phyloP scores from a whole-genome alignment of 805 yeast genomes.

The Candida anglica region DNA sequence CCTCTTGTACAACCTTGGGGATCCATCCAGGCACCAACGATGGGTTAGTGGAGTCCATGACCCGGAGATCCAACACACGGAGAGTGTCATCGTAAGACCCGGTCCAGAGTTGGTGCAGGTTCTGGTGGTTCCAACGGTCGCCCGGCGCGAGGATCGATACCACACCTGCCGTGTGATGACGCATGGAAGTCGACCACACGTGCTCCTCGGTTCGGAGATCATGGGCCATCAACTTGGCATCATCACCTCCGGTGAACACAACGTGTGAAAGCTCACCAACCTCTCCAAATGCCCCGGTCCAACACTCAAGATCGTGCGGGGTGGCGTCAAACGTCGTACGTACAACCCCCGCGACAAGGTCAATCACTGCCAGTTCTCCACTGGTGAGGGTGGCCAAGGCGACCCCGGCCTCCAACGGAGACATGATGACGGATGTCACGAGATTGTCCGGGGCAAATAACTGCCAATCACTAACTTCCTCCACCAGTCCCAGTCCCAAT shows the following conservation, averaged over 20 bases:
- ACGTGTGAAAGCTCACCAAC: constrained; percentile 49
- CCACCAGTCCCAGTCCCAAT: constrained; percentile 4
- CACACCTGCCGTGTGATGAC: constrained; percentile 88
- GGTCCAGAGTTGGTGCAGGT: constrained; percentile 61
- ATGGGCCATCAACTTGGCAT: constrained; percentile 68
- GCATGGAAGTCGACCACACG: constrained; percentile 35
- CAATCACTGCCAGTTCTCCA: constrained; percentile 53
- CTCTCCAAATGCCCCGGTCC: constrained; percentile 78
- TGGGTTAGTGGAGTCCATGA: constrained; percentile 33
- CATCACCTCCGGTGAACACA: constrained; percentile 89
- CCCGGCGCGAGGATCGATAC: constrained; percentile 63
- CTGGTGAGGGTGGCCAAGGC: constrained; percentile 62
- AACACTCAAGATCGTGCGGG: constrained; percentile 73
- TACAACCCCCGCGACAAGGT: constrained; percentile 14
- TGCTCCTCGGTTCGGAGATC: constrained; percentile 47
- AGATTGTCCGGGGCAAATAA: constrained; percentile 47
- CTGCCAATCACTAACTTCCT: constrained; percentile 20
- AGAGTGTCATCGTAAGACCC: constrained; percentile 90
- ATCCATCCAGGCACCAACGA: constrained; percentile 41
- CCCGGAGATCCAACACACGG: constrained; percentile 65
- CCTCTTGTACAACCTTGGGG: constrained; percentile 43
- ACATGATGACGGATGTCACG: constrained; percentile 63
- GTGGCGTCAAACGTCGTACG: constrained; percentile 10
- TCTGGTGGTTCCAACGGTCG: constrained; percentile 36
- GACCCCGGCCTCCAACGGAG: constrained; percentile 33